Evolutionary conservation across 2,329 filamentous ascomycete species (phyloP), one percentile per base, ranked within the genome.

Genomic region (Aspergillus puulaauensis): DNA sequence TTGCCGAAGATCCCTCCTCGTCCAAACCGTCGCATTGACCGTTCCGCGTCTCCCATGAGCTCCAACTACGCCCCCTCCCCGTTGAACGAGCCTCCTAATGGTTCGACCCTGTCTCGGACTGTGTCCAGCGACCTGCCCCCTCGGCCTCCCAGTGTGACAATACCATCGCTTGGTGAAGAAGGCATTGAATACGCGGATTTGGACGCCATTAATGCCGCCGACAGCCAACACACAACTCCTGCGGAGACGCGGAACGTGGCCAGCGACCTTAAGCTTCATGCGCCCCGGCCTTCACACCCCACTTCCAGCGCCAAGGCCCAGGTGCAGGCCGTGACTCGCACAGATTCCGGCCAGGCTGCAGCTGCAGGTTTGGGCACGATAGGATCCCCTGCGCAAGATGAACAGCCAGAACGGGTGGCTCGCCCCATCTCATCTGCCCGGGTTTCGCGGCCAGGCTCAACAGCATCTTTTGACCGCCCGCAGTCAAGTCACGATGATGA

Each of bases 131-230:
- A 77, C 39, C 58, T 71, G 66, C 68, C 75, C 66, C 62, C 75
- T 69, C 89, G 91, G 51, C 86, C 90, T 37, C 84, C 86, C 49
- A 96, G 90, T 70, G 90, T 96, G 56, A 84, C 85, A 35, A 83
- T 97, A 71, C 93, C 93, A 15, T 90, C 90, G 1, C 83, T 96
- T 55, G 93, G 93, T 57, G 88, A 97, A 71, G 93, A 97, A 77
- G 93, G 93, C 61, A 86, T 82, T 65, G 93, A 97, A 77, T 97
- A 97, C 76, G 90, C 86, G 52, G 88, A 85, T 68, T 78, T 86
- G 51, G 74, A 77, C 61, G 71, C 76, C 63, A 70, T 73, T 43
- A 77, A 70, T 65, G 70, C 74, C 39, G 69, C 79, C 65, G 77
- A 83, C 69, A 70, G 72, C 61, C 64, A 70, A 55, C 58, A 72